Percentiles rank a stretch among this genome's conserved stretches.
Evolutionary conservation across 1,139 yeast species (phyloP).

Genomic region (Candida neerlandica): DNA sequence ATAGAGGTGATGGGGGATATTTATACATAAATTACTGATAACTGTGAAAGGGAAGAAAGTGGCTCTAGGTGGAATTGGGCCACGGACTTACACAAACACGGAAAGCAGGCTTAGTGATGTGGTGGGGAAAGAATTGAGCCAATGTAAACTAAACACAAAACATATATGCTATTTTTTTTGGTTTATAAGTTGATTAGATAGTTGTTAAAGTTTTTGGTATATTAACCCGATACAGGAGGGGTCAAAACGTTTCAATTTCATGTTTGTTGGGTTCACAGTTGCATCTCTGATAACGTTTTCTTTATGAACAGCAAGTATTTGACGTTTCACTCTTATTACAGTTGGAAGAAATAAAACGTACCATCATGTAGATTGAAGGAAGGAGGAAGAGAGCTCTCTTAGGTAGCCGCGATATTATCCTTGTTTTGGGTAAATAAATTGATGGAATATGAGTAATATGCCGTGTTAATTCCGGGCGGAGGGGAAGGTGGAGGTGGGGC

Average conservation of each 20-base stretch:
- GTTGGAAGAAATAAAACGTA: too few species aligned
- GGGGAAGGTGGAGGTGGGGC: neutral
- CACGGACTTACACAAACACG: neutral
- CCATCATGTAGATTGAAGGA: too few species aligned
- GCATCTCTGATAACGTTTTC: too few species aligned
- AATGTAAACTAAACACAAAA: too few species aligned
- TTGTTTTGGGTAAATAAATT: neutral
- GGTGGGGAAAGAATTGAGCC: conserved; percentile 1
- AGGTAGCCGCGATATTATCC: conserved; percentile 1
- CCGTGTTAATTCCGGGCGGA: neutral
- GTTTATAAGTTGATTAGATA: too few species aligned
- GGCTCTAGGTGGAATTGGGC: neutral
- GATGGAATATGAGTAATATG: neutral
- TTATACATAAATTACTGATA: neutral
- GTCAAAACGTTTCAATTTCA: too few species aligned
- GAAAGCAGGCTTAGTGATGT: neutral
- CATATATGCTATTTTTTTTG: neutral
- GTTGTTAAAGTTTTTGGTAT: too few species aligned
- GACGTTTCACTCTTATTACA: too few species aligned
- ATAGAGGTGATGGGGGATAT: neutral
- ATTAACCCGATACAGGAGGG: too few species aligned
- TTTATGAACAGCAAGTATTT: too few species aligned
- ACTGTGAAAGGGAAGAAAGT: neutral
- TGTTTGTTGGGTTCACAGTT: too few species aligned
- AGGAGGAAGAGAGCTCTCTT: too few species aligned